Conservation (phyloP, 495 filamentous ascomycete species). For the Penicillium robsamsonii region DNA sequence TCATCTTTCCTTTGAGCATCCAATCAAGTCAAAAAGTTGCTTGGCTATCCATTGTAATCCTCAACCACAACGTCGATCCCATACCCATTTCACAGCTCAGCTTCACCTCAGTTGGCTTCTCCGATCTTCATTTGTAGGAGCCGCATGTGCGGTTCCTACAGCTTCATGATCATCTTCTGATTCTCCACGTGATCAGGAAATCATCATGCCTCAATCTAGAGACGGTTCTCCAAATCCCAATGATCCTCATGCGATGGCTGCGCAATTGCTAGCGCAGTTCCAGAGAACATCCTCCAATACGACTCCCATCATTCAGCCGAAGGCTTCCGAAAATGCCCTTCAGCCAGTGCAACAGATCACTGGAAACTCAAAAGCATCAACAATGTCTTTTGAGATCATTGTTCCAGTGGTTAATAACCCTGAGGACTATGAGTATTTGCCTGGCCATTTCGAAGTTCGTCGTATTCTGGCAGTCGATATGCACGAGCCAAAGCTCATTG, state of each 20-base stretch:
- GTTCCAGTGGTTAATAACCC: conserved; percentile 38
- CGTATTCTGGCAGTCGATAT: conserved; percentile 39
- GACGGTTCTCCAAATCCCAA: conserved; percentile 7
- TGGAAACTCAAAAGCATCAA: not conserved
- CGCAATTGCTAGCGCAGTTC: conserved; percentile 22
- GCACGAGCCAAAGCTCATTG: conserved; percentile 35
- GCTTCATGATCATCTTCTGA: not conserved
- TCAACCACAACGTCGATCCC: not conserved
- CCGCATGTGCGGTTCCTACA: conserved; percentile 4
- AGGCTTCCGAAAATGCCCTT: not conserved
- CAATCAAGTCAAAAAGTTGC: not conserved
- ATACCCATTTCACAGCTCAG: not conserved
- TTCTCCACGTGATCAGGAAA: too few species aligned
- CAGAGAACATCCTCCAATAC: not conserved
- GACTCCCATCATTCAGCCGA: not conserved
- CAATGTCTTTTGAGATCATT: conserved; percentile 29
- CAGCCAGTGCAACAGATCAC: not conserved
- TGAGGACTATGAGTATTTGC: conserved; percentile 49
- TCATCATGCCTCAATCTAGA: not conserved
- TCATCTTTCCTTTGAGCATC: not conserved
- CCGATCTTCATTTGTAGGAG: not conserved
- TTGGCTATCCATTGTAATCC: not conserved
- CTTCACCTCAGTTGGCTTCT: not conserved
- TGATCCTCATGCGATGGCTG: conserved; percentile 21
- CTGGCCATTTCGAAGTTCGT: conserved; percentile 44